Evolutionary conservation across 2,329 filamentous ascomycete genomes (phyloP).

Genomic region (Sporothrix brunneoviolacea): DNA sequence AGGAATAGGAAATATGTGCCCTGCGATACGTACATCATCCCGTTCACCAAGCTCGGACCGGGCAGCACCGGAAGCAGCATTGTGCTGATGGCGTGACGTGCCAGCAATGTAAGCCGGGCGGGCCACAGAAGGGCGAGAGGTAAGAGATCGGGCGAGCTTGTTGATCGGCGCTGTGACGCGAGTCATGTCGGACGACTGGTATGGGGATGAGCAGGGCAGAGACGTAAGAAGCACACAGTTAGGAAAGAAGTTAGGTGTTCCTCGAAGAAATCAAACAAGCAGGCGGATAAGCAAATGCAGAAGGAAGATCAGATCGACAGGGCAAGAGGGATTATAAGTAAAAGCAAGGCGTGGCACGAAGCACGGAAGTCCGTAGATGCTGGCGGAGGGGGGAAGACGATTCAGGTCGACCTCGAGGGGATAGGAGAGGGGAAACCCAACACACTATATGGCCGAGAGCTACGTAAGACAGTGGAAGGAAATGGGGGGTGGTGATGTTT

Average conservation of each 20-base stretch:
- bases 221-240: neutral
- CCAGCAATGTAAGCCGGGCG: slow-evolving; percentile 24
- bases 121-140: slow-evolving; percentile 34
- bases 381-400: neutral
- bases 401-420: no score
- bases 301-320: neutral
- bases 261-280: neutral
- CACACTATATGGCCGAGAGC: neutral
- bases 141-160: slow-evolving; percentile 42
- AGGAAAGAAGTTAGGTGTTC: no score
- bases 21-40: slow-evolving; percentile 32
- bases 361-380: slow-evolving; percentile 9
- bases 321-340: neutral
- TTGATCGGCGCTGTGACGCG: slow-evolving; percentile 42
- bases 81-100: slow-evolving; percentile 28
- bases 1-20: no score
- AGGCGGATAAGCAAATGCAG: no score
- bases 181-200: slow-evolving; percentile 33
- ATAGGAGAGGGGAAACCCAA: neutral
- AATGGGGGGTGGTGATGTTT: slow-evolving; percentile 1
- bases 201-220: neutral
- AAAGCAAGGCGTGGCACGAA: slow-evolving; percentile 1
- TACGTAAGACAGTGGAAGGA: neutral
- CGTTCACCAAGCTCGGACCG: slow-evolving; percentile 36
- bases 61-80: slow-evolving; percentile 37